Evolutionary conservation across 768 basidiomycete genomes (phyloP).

Genomic region (Candolleomyces efflorescens): DNA sequence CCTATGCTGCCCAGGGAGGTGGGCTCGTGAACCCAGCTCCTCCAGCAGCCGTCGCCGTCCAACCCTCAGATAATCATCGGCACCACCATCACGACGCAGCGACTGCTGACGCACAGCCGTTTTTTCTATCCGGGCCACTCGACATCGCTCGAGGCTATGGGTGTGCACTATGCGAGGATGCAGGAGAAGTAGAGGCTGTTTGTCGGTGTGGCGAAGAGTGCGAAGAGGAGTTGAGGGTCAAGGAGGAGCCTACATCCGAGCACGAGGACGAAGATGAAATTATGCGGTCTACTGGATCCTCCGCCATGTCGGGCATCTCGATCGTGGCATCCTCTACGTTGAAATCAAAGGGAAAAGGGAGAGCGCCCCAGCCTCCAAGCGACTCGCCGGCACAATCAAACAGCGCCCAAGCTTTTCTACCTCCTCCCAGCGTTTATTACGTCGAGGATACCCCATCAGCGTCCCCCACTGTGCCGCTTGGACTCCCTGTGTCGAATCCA

Average conservation of each 20-base stretch:
- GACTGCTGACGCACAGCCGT: slow-evolving; percentile 22
- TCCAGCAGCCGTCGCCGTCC: neutral
- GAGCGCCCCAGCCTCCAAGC: neutral
- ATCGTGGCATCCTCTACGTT: neutral
- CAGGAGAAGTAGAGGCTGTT: too few relatives aligned
- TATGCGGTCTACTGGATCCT: neutral
- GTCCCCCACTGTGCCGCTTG: too few relatives aligned
- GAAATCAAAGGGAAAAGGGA: neutral
- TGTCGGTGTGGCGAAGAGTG: too few relatives aligned
- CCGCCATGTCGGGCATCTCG: neutral
- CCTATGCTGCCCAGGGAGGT: neutral
- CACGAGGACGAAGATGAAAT: neutral
- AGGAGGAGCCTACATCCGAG: neutral
- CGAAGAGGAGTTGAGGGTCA: neutral
- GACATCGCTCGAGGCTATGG: too few relatives aligned
- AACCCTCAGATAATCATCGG: too few relatives aligned
- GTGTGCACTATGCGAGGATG: too few relatives aligned
- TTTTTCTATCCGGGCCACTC: neutral
- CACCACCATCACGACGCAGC: slow-evolving; percentile 25
- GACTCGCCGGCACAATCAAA: too few relatives aligned
- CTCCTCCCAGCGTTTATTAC: neutral
- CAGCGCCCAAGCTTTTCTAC: neutral
- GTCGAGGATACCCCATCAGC: too few relatives aligned
- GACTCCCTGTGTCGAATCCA: too few relatives aligned
- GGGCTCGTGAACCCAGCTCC: neutral